Evolutionary conservation across 192 early-diverging fungal genomes (phyloP).

Genomic region (Coemansia sp.): DNA sequence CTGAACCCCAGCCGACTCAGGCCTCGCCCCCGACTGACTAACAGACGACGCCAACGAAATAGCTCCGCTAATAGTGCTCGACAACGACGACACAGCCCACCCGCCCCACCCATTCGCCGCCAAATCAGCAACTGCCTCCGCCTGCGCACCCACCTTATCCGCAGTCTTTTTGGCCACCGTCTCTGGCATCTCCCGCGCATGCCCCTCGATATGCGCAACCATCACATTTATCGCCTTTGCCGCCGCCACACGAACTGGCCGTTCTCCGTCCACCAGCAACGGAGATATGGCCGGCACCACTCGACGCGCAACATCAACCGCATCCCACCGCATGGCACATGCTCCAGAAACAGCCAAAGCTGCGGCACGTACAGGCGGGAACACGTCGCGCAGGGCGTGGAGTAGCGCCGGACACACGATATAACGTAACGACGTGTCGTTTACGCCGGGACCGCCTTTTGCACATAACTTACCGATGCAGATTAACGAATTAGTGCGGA

Average conservation of each 20-base stretch:
- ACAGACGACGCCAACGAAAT: constrained; percentile 39
- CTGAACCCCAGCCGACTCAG: too few relatives aligned
- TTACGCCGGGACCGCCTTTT: constrained; percentile 57
- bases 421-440: constrained; percentile 71
- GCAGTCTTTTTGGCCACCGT: constrained; percentile 45
- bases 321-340: constrained; percentile 63
- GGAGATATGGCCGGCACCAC: constrained; percentile 72
- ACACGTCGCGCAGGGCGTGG: constrained; percentile 80
- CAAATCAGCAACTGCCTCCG: constrained; percentile 42
- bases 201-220: constrained; percentile 64
- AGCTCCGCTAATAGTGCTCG: constrained; percentile 51
- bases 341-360: constrained; percentile 76
- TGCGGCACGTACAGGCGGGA: constrained; percentile 83
- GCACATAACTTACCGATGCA: constrained; percentile 91
- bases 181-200: constrained; percentile 71
- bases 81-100: constrained; percentile 85
- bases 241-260: constrained; percentile 79
- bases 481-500: constrained; percentile 94
- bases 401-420: constrained; percentile 82
- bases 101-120: constrained; percentile 72
- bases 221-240: constrained; percentile 72
- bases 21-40: too few relatives aligned
- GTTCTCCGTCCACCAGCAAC: constrained; percentile 43
- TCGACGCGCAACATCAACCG: constrained; percentile 66
- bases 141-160: constrained; percentile 15